phyloP scores from a whole-genome alignment of 2,329 filamentous ascomycete species.

The Pleomassaria siparia region DNA sequence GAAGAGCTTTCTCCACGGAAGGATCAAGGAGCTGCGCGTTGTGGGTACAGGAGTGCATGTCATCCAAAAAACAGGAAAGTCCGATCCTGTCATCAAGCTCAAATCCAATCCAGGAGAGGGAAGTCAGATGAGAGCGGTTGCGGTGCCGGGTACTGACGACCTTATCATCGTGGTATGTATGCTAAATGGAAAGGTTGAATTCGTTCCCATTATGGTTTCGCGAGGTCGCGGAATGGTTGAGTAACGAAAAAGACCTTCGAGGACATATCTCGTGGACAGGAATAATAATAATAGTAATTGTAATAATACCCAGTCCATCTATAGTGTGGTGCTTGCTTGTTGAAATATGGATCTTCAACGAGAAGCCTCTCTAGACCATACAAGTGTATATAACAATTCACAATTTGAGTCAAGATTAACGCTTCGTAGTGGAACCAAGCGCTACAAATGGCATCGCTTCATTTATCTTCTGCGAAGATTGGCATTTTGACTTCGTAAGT shows the following conservation, averaged over 20 bases:
- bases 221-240: neutral
- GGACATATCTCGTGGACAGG: neutral
- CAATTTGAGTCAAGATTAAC: no score
- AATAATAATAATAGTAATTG: neutral
- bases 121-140: slow-evolving; percentile 2
- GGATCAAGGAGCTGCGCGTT: slow-evolving; percentile 4
- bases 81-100: neutral
- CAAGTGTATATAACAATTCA: no score
- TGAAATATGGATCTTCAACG: no score
- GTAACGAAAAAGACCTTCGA: neutral
- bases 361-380: no score
- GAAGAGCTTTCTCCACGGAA: neutral
- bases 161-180: slow-evolving; percentile 4
- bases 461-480: no score
- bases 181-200: slow-evolving; percentile 3
- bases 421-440: no score
- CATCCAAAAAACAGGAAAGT: neutral
- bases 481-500: no score
- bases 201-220: slow-evolving; percentile 17
- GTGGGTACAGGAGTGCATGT: neutral
- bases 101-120: neutral
- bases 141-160: slow-evolving; percentile 4
- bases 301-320: neutral
- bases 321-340: no score
- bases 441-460: no score